These are phyloP conservation scores for Hypoxylon sp. DNA, from an alignment of 2,329 filamentous ascomycete genomes.

Conservation along the genomic window DNA sequence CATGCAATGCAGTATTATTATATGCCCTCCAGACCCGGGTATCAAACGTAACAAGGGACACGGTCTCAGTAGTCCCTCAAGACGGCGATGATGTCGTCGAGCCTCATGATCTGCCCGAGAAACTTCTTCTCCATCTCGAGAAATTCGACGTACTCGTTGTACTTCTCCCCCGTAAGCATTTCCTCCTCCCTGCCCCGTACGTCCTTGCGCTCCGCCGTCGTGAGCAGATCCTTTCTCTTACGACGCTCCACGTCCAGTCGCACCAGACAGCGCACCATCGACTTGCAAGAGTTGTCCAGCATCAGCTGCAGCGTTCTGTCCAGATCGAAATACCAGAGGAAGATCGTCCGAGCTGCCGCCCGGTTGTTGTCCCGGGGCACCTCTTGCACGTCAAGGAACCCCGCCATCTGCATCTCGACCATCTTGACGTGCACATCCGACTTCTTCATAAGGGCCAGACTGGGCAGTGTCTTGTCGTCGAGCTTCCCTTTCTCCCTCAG, in stretches of 20 bases:
- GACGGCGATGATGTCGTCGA: constrained; percentile 86
- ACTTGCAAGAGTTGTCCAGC: constrained; percentile 85
- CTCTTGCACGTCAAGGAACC: constrained; percentile 91
- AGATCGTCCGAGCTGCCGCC: constrained; percentile 83
- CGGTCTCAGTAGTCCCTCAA: constrained; percentile 75
- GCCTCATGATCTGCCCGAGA: constrained; percentile 76
- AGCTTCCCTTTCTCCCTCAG: constrained; percentile 87
- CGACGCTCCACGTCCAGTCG: constrained; percentile 79
- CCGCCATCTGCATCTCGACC: constrained; percentile 83
- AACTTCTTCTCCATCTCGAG: constrained; percentile 75
- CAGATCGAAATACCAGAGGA: constrained; percentile 89
- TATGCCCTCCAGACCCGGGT: constrained; percentile 24
- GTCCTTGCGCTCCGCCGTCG: constrained; percentile 84
- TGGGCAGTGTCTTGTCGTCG: constrained; percentile 89
- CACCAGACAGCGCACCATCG: constrained; percentile 85
- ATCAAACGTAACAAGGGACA: constrained; percentile 24
- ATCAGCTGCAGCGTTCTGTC: constrained; percentile 74
- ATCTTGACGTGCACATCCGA: constrained; percentile 86
- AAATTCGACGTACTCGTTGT: constrained; percentile 66
- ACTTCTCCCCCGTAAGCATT: constrained; percentile 77
- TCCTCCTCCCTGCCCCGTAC: constrained; percentile 85
- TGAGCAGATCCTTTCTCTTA: constrained; percentile 74
- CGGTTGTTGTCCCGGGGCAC: constrained; percentile 87
- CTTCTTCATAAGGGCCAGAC: constrained; percentile 82
- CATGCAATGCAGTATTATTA: constrained; percentile 44